Base-by-base conservation (phyloP, 306 rosid genomes). In the Corylus avellana region DNA sequence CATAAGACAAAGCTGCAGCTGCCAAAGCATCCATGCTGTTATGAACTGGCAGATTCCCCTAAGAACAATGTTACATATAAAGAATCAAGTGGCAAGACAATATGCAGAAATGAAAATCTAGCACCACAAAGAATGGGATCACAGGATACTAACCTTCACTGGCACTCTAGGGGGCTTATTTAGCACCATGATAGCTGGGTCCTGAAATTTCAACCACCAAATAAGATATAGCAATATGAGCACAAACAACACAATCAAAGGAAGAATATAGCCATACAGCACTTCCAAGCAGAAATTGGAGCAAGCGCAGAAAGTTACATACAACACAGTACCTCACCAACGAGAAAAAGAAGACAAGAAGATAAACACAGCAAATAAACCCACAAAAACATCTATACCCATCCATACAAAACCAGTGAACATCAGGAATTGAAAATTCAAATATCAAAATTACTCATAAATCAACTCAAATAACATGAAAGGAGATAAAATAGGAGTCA, bases 1-100 rank as follows among this genome's bases (percentile, higher is more conserved):
- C 95, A 83, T 89, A 94, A 68, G 97, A 91, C 61, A 94, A 85
- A 14, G 98, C 97, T n/a, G 95, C 95, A 76, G 95, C 97, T 20
- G 97, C 97, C 89, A 94, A 85, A 7, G 97, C 97, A 72, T 94
- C 98, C 97, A 94, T 91, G 85, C 97, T 92, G 73, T 92, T 94
- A 85, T 94, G 97, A 83, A 94, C 82, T 9, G 98, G 97, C 54
- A 92, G 89, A 89, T 89, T 90, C 82, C 97, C 98, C 98, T 94
- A 76, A 67, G 77, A 90, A 83, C 72, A 75, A 68, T 74, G 75
- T 79, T 69, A 44, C 74, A 72, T 63, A 35, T 73, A 69, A 79
- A 55, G 77, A 85, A 81, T 85, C 47, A 37, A 66, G 50, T 67
- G 27, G 71, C 58, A 44, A 58, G 20, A 50, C 25, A 73, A 61